Conservation (phyloP, 192 early-diverging fungal species). For the Backusella tarrabulga region DNA sequence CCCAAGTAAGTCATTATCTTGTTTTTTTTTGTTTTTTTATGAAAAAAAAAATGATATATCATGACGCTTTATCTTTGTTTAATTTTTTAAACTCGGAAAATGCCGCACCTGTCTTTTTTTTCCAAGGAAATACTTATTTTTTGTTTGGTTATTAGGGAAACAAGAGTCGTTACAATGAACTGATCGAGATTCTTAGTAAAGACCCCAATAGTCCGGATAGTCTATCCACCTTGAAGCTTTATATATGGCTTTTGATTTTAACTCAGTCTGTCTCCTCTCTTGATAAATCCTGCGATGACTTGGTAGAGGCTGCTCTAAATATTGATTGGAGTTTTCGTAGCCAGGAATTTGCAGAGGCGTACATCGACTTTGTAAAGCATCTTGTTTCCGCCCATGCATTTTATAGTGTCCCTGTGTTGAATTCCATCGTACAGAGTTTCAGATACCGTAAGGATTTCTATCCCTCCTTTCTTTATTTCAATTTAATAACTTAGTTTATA, state of each 20-base stretch:
- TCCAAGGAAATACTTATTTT: neutral
- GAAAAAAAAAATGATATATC: neutral
- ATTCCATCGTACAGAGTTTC: constrained; percentile 56
- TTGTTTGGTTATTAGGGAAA: neutral
- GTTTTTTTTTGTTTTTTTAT: neutral
- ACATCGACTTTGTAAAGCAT: constrained; percentile 63
- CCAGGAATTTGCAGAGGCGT: constrained; percentile 54
- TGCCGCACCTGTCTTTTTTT: neutral
- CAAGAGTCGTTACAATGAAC: neutral
- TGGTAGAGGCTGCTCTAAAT: constrained; percentile 61
- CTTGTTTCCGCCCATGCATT: constrained; percentile 74
- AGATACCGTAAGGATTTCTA: constrained; percentile 42
- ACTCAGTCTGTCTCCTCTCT: constrained; percentile 44
- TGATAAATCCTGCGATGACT: constrained; percentile 39
- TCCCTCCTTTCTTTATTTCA: neutral
- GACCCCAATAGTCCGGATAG: neutral
- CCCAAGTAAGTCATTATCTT: neutral
- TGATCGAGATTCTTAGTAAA: neutral
- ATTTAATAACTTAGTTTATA: neutral
- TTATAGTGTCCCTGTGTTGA: constrained; percentile 59
- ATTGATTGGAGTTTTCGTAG: constrained; percentile 58
- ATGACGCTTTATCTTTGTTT: neutral
- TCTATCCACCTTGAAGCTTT: constrained; percentile 20
- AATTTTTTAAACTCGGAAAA: constrained; percentile 5
- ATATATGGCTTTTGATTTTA: constrained; percentile 46